phyloP scores from a whole-genome alignment of 768 basidiomycete species.

The Lentinula boryana region DNA sequence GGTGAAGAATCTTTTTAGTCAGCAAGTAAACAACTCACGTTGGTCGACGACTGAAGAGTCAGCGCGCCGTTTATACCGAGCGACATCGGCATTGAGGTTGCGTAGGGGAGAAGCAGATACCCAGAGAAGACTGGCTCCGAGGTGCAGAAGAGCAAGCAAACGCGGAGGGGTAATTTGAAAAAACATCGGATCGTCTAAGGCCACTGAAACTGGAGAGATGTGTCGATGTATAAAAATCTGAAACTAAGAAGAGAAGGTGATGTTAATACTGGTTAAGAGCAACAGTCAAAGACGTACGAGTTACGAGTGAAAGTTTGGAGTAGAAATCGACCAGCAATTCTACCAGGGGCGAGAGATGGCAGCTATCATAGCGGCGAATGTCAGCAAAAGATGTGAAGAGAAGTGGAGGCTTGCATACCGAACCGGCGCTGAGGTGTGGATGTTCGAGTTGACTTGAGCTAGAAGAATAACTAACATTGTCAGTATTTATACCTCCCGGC shows the following conservation, averaged over 20 bases:
- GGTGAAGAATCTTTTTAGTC: not conserved
- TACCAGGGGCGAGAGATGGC: not conserved
- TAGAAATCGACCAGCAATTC: not conserved
- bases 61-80: not conserved
- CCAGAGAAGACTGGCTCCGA: not conserved
- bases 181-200: not conserved
- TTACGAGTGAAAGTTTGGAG: not conserved
- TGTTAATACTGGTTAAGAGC: not conserved
- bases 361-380: not conserved
- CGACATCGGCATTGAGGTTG: not conserved
- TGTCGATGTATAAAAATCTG: not conserved
- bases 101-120: not conserved
- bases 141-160: not conserved
- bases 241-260: not conserved
- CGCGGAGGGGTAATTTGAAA: not conserved
- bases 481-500: too few relatives aligned
- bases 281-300: not conserved
- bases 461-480: too few relatives aligned
- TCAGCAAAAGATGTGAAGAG: not conserved
- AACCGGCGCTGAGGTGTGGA: not conserved
- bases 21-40: not conserved
- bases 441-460: not conserved
- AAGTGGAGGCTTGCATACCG: not conserved
- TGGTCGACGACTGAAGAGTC: not conserved
- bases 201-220: not conserved